These are phyloP conservation scores for Trichophyton schoenleinii DNA, from an alignment of 2,329 filamentous ascomycete species.

Conservation along the genomic window DNA sequence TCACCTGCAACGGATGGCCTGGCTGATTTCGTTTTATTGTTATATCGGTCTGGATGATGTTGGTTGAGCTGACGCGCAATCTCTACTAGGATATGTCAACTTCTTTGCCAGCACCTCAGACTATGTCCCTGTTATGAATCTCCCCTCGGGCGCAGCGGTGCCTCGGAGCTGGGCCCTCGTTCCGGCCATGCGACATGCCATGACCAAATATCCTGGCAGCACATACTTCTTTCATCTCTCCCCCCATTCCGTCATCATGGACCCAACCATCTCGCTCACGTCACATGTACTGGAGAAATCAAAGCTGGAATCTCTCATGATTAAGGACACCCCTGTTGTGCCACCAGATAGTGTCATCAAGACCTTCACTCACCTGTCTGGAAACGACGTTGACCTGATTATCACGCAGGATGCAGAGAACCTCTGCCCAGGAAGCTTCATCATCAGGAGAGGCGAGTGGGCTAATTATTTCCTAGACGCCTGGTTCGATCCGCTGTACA, in stretches of 20 bases:
- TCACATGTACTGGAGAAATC: constrained; percentile 55
- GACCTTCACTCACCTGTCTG: constrained; percentile 73
- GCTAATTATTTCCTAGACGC: constrained; percentile 83
- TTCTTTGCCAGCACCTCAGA: constrained; percentile 68
- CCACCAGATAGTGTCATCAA: constrained; percentile 95
- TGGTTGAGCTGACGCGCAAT: not conserved
- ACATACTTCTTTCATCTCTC: constrained; percentile 82
- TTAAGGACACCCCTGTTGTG: constrained; percentile 73
- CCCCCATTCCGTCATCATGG: constrained; percentile 78
- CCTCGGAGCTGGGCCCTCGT: constrained; percentile 50
- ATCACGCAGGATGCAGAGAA: constrained; percentile 76
- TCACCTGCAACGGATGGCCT: constrained; percentile 1
- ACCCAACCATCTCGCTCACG: constrained; percentile 57
- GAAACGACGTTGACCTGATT: constrained; percentile 65
- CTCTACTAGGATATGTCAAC: constrained; percentile 59
- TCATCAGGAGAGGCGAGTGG: constrained; percentile 78
- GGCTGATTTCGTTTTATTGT: not conserved
- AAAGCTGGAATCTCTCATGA: constrained; percentile 64
- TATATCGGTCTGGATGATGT: not conserved
- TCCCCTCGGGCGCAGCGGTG: constrained; percentile 28
- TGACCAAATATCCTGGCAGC: constrained; percentile 63
- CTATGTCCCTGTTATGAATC: constrained; percentile 41
- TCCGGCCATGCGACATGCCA: constrained; percentile 76
- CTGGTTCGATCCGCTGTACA: constrained; percentile 91
- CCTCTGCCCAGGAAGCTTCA: constrained; percentile 61